These are phyloP conservation scores for Saksenaea oblongispora DNA, from an alignment of 371 early-diverging fungal species.

Conservation along the genomic window DNA sequence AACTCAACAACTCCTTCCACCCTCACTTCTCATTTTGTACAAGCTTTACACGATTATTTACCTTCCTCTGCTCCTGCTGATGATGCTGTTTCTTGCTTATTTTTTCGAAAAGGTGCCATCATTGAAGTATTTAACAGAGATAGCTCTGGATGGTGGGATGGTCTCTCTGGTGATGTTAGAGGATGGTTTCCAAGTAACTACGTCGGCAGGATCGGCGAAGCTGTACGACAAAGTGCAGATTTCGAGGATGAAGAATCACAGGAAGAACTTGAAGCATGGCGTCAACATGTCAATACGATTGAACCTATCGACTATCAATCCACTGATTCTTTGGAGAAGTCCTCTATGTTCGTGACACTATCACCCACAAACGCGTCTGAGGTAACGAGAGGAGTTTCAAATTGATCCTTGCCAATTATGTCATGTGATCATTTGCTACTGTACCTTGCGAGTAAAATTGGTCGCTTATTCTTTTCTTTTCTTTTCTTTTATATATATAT, in stretches of 20 bases:
- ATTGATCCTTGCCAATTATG: constrained; percentile 1
- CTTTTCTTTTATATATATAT: background rate
- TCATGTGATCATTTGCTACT: constrained; percentile 4
- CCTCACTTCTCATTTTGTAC: constrained; percentile 46
- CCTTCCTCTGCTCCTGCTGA: constrained; percentile 41
- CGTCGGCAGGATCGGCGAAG: constrained; percentile 48
- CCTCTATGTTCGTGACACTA: constrained; percentile 1
- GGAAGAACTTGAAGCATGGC: constrained; percentile 33
- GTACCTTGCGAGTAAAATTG: background rate
- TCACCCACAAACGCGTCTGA: background rate
- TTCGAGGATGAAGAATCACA: constrained; percentile 41
- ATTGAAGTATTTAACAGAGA: constrained; percentile 54
- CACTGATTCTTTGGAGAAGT: constrained; percentile 2
- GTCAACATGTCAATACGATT: constrained; percentile 8
- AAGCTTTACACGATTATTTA: constrained; percentile 50
- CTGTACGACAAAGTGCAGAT: constrained; percentile 30
- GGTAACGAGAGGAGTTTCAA: constrained; percentile 2
- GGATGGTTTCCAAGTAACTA: constrained; percentile 59
- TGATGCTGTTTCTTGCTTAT: constrained; percentile 40
- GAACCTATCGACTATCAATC: background rate
- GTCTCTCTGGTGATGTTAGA: constrained; percentile 40
- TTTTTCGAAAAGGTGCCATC: constrained; percentile 50
- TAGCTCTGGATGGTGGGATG: constrained; percentile 59
- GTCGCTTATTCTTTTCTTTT: constrained; percentile 1
- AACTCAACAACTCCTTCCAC: constrained; percentile 13